Conservation (phyloP, 805 yeast species). For the Metschnikowia lochheadii region DNA sequence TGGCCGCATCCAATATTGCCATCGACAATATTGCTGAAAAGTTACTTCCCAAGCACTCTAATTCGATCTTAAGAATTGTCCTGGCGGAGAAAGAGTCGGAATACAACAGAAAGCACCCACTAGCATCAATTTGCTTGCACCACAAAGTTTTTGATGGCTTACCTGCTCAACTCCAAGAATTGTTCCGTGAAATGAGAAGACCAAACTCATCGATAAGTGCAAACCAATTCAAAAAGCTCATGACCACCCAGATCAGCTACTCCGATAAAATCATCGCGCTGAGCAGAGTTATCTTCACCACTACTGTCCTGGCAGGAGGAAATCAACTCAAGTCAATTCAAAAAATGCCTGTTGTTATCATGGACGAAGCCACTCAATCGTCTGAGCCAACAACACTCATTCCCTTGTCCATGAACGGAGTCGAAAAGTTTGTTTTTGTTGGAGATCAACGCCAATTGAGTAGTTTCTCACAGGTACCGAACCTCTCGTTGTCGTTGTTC, state of each 20-base stretch:
- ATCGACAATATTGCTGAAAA: constrained; percentile 75
- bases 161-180: constrained; percentile 42
- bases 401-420: constrained; percentile 64
- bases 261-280: constrained; percentile 50
- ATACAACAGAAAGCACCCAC: constrained; percentile 52
- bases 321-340: constrained; percentile 51
- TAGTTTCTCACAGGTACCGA: constrained; percentile 65
- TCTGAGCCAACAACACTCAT: constrained; percentile 69
- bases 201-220: constrained; percentile 19
- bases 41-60: constrained; percentile 46
- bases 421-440: constrained; percentile 62
- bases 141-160: constrained; percentile 51
- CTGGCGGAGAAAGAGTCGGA: constrained; percentile 59
- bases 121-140: constrained; percentile 60
- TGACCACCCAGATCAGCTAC: constrained; percentile 40
- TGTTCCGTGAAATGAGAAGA: constrained; percentile 39
- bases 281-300: constrained; percentile 57
- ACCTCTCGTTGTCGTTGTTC: constrained; percentile 61
- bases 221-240: constrained; percentile 47
- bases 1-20: constrained; percentile 73
- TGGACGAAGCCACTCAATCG: constrained; percentile 79
- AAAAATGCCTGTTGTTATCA: constrained; percentile 60
- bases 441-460: constrained; percentile 77
- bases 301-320: constrained; percentile 68
- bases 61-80: constrained; percentile 53